Evolutionary conservation across 75 land plant genomes (phyloP).

Genomic region (Selaginella tamariscina): DNA sequence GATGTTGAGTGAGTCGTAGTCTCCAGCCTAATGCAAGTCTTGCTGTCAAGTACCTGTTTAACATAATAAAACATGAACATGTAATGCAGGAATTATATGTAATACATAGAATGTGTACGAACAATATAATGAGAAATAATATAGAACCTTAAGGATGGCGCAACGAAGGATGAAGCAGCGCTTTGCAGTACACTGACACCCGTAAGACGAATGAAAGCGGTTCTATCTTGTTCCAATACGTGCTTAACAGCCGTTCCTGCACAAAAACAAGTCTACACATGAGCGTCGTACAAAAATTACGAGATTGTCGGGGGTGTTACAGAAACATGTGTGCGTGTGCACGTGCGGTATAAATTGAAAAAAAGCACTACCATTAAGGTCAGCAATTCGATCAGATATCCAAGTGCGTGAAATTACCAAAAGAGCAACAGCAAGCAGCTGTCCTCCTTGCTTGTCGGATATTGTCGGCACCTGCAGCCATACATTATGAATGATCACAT

Average conservation of each 20-base stretch:
- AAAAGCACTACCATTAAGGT: slow-evolving; percentile 64
- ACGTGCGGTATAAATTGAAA: background rate
- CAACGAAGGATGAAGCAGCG: slow-evolving; percentile 82
- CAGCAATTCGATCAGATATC: slow-evolving; percentile 95
- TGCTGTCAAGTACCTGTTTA: slow-evolving; percentile 70
- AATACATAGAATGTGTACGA: too few species aligned
- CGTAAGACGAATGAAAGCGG: slow-evolving; percentile 71
- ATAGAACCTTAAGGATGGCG: slow-evolving; percentile 81
- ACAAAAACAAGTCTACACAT: background rate
- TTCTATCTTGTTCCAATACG: slow-evolving; percentile 91
- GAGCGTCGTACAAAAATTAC: too few species aligned
- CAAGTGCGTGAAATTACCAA: slow-evolving; percentile 86
- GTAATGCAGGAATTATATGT: too few species aligned
- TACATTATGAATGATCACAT: background rate
- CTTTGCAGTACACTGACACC: slow-evolving; percentile 94
- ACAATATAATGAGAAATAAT: too few species aligned
- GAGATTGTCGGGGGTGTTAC: too few species aligned
- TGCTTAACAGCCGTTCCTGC: slow-evolving; percentile 90
- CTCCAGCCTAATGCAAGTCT: slow-evolving; percentile 90
- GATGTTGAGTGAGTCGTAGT: slow-evolving; percentile 64
- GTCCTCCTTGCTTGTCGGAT: slow-evolving; percentile 79
- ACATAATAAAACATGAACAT: background rate
- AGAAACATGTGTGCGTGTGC: too few species aligned
- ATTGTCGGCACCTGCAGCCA: slow-evolving; percentile 61
- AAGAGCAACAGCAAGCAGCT: slow-evolving; percentile 73